Conservation (phyloP, 768 basidiomycete species). For the Kwoniella newhampshirensis region DNA sequence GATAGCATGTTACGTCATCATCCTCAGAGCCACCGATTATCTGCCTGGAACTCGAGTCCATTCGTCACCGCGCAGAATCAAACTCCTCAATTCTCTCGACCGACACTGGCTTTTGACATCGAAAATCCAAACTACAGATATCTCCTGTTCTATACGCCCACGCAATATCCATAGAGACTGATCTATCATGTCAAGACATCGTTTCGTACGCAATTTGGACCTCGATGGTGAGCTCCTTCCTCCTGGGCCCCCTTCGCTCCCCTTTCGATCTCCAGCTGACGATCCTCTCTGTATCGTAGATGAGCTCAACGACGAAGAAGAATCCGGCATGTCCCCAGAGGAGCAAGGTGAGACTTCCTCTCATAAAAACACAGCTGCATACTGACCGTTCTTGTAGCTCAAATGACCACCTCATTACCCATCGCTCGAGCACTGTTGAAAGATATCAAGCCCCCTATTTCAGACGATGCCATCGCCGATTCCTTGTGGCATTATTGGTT, state of each 20-base stretch:
- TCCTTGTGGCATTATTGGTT: slow-evolving; percentile 86
- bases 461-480: slow-evolving; percentile 73
- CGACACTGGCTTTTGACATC: no score
- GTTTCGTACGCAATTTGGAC: slow-evolving; percentile 81
- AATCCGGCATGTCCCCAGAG: slow-evolving; percentile 69
- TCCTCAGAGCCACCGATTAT: no score
- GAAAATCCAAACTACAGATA: neutral
- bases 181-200: slow-evolving; percentile 79
- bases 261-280: neutral
- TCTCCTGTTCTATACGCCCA: neutral
- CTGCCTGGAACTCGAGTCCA: no score
- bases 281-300: slow-evolving; percentile 56
- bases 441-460: slow-evolving; percentile 63
- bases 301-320: slow-evolving; percentile 74
- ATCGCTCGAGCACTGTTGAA: slow-evolving; percentile 70
- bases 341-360: slow-evolving; percentile 67
- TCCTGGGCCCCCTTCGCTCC: neutral
- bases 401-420: slow-evolving; percentile 71
- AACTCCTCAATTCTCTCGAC: no score
- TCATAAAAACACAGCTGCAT: no score
- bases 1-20: no score
- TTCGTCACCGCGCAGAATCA: no score
- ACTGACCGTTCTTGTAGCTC: slow-evolving; percentile 48
- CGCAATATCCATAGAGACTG: neutral
- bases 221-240: slow-evolving; percentile 56